Percentiles rank a stretch among this genome's conserved stretches.
Evolutionary conservation across 139 green algal species (phyloP).

Genomic region (Desmodesmus armatus): DNA sequence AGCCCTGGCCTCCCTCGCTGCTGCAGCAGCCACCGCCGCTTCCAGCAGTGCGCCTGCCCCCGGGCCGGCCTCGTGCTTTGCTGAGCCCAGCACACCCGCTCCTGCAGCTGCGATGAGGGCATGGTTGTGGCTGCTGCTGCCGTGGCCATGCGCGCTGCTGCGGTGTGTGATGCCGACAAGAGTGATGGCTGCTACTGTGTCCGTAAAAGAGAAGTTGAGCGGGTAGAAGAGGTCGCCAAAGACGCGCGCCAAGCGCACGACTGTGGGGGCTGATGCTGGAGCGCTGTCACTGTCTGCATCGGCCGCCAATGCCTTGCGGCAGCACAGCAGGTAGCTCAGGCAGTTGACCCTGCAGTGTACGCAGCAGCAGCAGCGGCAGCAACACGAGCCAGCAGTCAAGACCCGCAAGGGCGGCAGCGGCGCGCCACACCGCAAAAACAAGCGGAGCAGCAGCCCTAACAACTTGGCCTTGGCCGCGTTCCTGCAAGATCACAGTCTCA

Average conservation of each 20-base stretch:
- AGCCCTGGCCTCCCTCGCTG: too few relatives aligned
- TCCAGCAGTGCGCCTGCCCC: background rate
- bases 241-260: constrained; percentile 23
- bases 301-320: constrained; percentile 31
- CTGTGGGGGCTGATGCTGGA: constrained; percentile 1
- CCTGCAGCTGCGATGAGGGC: constrained; percentile 23
- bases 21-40: background rate
- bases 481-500: too few relatives aligned
- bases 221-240: constrained; percentile 41
- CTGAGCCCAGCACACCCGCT: background rate
- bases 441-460: background rate
- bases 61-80: background rate
- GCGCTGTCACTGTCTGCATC: background rate
- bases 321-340: constrained; percentile 33
- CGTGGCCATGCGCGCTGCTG: constrained; percentile 13
- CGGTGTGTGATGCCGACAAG: constrained; percentile 49
- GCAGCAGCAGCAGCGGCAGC: background rate
- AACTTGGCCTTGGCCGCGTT: too few relatives aligned
- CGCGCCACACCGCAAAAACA: background rate
- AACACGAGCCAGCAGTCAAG: background rate
- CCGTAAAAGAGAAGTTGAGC: constrained; percentile 49
- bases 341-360: constrained; percentile 18
- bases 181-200: constrained; percentile 40
- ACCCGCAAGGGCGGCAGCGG: too few relatives aligned
- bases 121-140: constrained; percentile 28